phyloP scores from a whole-genome alignment of 108 stramenopile genomes.

The Chaetoceros tenuissimus region DNA sequence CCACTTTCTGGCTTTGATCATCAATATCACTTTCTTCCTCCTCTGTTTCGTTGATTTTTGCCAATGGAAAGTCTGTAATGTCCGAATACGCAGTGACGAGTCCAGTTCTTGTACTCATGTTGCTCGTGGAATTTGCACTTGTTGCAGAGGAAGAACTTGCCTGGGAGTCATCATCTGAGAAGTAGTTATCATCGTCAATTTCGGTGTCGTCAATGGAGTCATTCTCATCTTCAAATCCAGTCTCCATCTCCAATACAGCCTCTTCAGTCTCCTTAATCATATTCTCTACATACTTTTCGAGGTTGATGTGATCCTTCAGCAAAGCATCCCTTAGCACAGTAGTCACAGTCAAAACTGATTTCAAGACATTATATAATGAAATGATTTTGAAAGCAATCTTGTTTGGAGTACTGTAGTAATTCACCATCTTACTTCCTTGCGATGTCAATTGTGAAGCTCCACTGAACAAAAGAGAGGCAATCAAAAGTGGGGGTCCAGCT shows the following conservation, averaged over 20 bases:
- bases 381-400: conserved; percentile 52
- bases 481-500: conserved; percentile 52
- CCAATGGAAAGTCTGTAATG: background rate
- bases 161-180: background rate
- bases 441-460: conserved; percentile 48
- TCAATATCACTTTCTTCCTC: background rate
- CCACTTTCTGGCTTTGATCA: background rate
- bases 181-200: background rate
- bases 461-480: conserved; percentile 64
- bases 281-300: background rate
- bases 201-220: background rate
- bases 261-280: background rate
- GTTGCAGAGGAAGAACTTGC: background rate
- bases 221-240: background rate
- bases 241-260: background rate
- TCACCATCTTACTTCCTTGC: conserved; percentile 43
- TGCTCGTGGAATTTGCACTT: too few species aligned
- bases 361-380: conserved; percentile 51
- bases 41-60: background rate
- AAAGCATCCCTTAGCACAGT: conserved; percentile 47
- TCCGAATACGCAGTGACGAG: background rate
- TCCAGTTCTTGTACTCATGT: background rate
- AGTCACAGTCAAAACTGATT: conserved; percentile 42
- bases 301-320: conserved; percentile 9
- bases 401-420: conserved; percentile 58